Evolutionary conservation across 208 protist genomes (phyloP).

Genomic region (Crithidia brevicula): DNA sequence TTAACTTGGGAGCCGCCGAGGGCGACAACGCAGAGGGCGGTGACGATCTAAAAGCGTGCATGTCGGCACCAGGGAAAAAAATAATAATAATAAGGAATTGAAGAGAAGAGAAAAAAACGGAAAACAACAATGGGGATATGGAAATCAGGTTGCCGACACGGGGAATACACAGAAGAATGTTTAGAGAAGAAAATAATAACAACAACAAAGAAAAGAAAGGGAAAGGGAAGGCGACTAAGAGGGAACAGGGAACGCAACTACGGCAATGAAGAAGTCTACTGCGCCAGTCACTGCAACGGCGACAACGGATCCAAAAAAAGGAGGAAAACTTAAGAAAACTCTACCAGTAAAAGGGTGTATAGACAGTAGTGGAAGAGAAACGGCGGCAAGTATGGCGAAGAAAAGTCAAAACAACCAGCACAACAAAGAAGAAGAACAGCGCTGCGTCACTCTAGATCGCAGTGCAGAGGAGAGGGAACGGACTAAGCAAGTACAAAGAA

Average conservation of each 20-base stretch:
- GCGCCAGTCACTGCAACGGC: too few species aligned
- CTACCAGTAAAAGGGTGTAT: neutral
- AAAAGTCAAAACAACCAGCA: too few species aligned
- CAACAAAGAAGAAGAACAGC: neutral
- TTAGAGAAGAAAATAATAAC: conserved; percentile 4
- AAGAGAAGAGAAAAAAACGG: neutral
- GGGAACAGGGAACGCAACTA: neutral
- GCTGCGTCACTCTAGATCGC: too few species aligned
- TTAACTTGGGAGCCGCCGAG: too few species aligned
- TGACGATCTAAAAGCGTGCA: neutral
- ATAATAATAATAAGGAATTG: conserved; percentile 2
- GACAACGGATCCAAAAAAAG: too few species aligned
- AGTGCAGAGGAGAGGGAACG: too few species aligned
- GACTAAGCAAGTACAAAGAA: neutral
- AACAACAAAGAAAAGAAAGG: conserved; percentile 13
- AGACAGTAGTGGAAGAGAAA: neutral
- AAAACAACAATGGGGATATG: neutral
- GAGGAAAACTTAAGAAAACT: neutral
- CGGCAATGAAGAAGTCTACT: neutral
- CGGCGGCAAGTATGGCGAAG: too few species aligned
- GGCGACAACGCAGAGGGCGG: neutral
- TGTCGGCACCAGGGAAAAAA: too few species aligned
- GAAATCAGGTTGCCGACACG: neutral
- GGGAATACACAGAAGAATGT: conserved; percentile 9
- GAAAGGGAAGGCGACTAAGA: neutral